Base-by-base conservation (phyloP, 2,329 filamentous ascomycete species). In the Pseudogymnoascus sp. region DNA sequence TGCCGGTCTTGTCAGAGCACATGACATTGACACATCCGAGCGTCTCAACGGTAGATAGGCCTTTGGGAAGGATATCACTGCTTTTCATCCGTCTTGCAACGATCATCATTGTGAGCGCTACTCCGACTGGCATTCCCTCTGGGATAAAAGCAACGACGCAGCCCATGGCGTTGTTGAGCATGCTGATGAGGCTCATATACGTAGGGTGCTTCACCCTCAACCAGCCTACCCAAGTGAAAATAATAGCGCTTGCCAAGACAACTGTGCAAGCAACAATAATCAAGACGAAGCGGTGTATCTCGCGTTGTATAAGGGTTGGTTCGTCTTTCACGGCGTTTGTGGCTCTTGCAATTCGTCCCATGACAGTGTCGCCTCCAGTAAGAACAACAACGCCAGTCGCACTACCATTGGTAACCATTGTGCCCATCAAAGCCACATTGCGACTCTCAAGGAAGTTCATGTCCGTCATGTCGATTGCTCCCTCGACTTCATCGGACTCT, bases 401-500 rank as follows among this genome's bases (percentile, higher is more conserved):
- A 74, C 93, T 91, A 65, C 94, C 94, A 67, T 90, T 96, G 15
- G 97, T 93, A n/a, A 99, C 92, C 2, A 94, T 97, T 5, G 94
- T 99, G 70, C 95, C 95, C 1, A 94, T 99, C 78, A 99, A 99
- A 64, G 99, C 83, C 84, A 96, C 97, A 76, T 99, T 99, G 99
- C 95, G 78, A 99, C 94, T 78, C 96, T 91, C 68, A 97, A 94
- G 48, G 93, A 51, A 92, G 76, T 89, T 87, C 51, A 83, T 78
- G 73, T 97, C 94, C 68, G 83, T 80, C 67, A 97, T 80, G 5
- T 82, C 80, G 2, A 74, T 74, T 59, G 82, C 83, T 70, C 93
- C 90, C 78, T 99, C 84, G 60, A 99, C 93, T 74, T 93, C 97
- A 78, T 97, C 92, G 74, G 93, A 97, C 79, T 99, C 94, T 71